Evolutionary conservation across 768 basidiomycete species (phyloP), one percentile per base, ranked within the genome.

Genomic region (Podaxis sp.): DNA sequence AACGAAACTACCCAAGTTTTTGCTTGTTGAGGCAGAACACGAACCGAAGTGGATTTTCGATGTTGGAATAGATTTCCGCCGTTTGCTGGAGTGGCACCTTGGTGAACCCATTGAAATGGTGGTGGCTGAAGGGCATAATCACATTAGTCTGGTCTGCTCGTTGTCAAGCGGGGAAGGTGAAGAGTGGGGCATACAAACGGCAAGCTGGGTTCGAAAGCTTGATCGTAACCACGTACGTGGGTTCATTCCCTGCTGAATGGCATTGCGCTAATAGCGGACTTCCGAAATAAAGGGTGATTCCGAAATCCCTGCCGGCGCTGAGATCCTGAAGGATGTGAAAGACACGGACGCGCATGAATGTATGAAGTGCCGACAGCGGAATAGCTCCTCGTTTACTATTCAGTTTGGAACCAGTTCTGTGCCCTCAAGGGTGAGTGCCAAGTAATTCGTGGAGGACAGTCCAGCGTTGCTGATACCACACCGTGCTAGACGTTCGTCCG

Each of bases 111-210:
- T 79, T 11, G 68, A 67, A 64, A 74, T 73, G 49, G 67, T 83
- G 17, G 68, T 84, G 26, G 81, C 76, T 0, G 68, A 69, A 63
- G 83, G 82, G 0, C 88, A 90, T 65, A 89, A 89, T 70, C 88
- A 89, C 66, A 74, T 89, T 60, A 89, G 87, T 63, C 67, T 79
- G 13, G 78, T 80, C 54, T 80, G 76, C 75, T 79, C 78, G 13
- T 67, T 87, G 61, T 70, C 76, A 2, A 82, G 79, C 2, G 87
- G 87, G 1, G 71, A 84, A 66, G 88, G 84, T 17, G 88, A 89
- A 67, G 77, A 82, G 36, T 89, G 88, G 87, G 87, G 77, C 1
- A 74, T 81, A 60, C 79, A 84, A 17, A 79, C 82, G 39, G 72
- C 71, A 24, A 65, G 69, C 26, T 81, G 80, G 80, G 76, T 79